These are phyloP conservation scores for Mortierella antarctica DNA, from an alignment of 192 early-diverging fungal genomes.

Conservation along the genomic window DNA sequence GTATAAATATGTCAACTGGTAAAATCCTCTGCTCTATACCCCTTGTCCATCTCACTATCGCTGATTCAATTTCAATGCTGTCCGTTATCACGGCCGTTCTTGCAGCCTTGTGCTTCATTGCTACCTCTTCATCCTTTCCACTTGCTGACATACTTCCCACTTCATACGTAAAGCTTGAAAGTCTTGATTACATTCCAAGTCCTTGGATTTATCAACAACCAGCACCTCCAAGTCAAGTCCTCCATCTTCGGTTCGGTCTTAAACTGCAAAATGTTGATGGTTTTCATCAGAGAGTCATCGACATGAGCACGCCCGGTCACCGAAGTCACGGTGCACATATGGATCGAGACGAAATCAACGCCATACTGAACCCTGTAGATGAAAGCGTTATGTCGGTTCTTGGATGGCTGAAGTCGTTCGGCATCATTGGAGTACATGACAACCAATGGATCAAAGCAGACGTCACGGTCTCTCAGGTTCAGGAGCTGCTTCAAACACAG, in stretches of 20 bases:
- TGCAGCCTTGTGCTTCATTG: too few relatives aligned
- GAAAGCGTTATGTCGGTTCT: slow-evolving; percentile 2
- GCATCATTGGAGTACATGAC: neutral
- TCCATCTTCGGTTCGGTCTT: slow-evolving; percentile 5
- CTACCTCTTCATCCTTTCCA: too few relatives aligned
- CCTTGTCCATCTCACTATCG: too few relatives aligned
- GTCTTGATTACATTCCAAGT: neutral
- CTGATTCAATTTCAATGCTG: too few relatives aligned
- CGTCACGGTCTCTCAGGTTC: neutral
- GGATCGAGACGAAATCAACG: neutral
- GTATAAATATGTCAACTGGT: too few relatives aligned
- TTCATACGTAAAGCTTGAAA: too few relatives aligned
- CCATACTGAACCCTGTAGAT: slow-evolving; percentile 1
- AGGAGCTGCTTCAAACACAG: slow-evolving; percentile 3
- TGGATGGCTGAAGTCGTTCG: slow-evolving; percentile 6
- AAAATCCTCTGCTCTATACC: too few relatives aligned
- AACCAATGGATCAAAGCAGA: slow-evolving; percentile 4
- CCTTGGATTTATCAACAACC: neutral
- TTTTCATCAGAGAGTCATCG: neutral
- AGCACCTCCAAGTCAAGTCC: neutral
- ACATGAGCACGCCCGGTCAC: slow-evolving; percentile 7
- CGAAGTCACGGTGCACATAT: neutral
- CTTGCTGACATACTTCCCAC: too few relatives aligned
- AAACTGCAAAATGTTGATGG: slow-evolving; percentile 10
- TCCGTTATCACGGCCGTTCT: too few relatives aligned